Evolutionary conservation across 2,329 filamentous ascomycete genomes (phyloP).

Genomic region (Fusarium sp.): DNA sequence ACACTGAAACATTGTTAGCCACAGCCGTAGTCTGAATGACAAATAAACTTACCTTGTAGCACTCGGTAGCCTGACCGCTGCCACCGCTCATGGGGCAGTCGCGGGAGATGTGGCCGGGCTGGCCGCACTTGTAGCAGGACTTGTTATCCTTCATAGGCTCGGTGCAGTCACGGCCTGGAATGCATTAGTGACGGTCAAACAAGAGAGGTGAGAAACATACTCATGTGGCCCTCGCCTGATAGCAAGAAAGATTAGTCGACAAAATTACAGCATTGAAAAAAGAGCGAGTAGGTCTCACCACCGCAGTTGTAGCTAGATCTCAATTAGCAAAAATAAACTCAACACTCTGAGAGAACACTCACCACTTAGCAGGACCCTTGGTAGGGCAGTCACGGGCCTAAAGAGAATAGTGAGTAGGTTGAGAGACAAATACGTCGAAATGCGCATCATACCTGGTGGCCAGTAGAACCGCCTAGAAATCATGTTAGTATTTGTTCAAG

Average conservation of each 20-base stretch:
- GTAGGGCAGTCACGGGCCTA: constrained; percentile 87
- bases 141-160: constrained; percentile 87
- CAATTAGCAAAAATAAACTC: neutral
- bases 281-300: constrained; percentile 59
- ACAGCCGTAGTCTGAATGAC: neutral
- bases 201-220: constrained; percentile 59
- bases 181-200: constrained; percentile 15
- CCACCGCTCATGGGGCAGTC: constrained; percentile 73
- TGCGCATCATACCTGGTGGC: constrained; percentile 72
- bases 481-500: constrained; percentile 31
- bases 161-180: constrained; percentile 86
- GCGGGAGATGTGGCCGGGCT: constrained; percentile 89
- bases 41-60: constrained; percentile 76
- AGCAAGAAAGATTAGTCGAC: constrained; percentile 40
- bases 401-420: constrained; percentile 15
- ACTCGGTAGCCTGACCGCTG: constrained; percentile 70
- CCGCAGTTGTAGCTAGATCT: constrained; percentile 78
- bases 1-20: constrained; percentile 63
- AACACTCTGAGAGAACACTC: constrained; percentile 47
- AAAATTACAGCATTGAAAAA: neutral
- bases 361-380: constrained; percentile 85
- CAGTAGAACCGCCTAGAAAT: constrained; percentile 72
- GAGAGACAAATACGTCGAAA: neutral
- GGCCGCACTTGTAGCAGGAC: constrained; percentile 81
- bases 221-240: constrained; percentile 76